Percentiles rank a stretch among this genome's conserved stretches.
Evolutionary conservation across 1,139 yeast genomes (phyloP).

Genomic region (Spencermartinsiella ligniputridi): DNA sequence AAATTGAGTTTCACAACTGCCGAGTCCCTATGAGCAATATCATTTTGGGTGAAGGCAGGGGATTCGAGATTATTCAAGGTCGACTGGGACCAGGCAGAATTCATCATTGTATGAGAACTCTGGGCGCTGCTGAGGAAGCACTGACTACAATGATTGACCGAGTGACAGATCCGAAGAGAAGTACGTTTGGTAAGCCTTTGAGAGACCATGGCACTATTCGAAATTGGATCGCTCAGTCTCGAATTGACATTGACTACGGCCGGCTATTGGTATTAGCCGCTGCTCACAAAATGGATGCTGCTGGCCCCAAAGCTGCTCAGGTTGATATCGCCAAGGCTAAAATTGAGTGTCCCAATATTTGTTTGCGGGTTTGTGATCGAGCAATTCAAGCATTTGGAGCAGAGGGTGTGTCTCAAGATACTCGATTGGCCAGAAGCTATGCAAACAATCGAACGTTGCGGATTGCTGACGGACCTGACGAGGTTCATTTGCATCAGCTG

Average conservation of each 20-base stretch:
- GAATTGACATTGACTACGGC: constrained; percentile 56
- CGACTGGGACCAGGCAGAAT: constrained; percentile 71
- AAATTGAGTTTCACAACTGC: constrained; percentile 50
- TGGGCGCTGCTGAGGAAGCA: constrained; percentile 65
- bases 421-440: constrained; percentile 56
- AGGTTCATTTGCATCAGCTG: constrained; percentile 61
- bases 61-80: constrained; percentile 65
- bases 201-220: constrained; percentile 51
- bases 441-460: constrained; percentile 57
- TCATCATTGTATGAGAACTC: constrained; percentile 69
- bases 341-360: constrained; percentile 59
- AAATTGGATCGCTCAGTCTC: constrained; percentile 50
- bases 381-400: constrained; percentile 69
- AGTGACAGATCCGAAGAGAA: constrained; percentile 45
- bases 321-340: constrained; percentile 65
- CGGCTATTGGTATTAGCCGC: constrained; percentile 59
- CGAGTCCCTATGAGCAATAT: constrained; percentile 48
- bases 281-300: constrained; percentile 57
- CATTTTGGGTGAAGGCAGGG: constrained; percentile 47
- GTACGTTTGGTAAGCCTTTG: constrained; percentile 55
- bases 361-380: constrained; percentile 55
- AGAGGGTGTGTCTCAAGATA: constrained; percentile 61
- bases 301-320: constrained; percentile 54
- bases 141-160: constrained; percentile 50
- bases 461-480: constrained; percentile 76